Evolutionary conservation across 2,329 filamentous ascomycete genomes (phyloP).

Genomic region (Shiraia bambusicola): DNA sequence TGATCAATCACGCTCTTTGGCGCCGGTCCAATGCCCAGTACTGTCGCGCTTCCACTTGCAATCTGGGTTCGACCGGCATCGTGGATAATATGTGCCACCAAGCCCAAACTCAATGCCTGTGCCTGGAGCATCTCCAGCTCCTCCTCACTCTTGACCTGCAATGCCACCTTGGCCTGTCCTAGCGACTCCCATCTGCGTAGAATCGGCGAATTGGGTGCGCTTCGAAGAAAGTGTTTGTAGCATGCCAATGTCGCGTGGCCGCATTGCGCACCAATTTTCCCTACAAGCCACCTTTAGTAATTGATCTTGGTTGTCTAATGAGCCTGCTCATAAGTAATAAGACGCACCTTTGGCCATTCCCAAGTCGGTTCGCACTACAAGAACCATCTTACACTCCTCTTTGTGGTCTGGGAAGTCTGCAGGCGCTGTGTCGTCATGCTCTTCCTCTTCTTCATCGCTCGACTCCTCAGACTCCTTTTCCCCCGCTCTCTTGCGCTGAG

Average conservation of each 20-base stretch:
- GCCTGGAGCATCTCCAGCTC: slow-evolving; percentile 74
- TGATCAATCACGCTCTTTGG: slow-evolving; percentile 84
- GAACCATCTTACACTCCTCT: slow-evolving; percentile 91
- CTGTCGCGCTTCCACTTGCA: slow-evolving; percentile 86
- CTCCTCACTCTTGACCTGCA: slow-evolving; percentile 85
- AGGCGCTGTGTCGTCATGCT: slow-evolving; percentile 34
- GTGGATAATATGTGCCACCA: slow-evolving; percentile 86
- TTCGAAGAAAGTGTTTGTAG: slow-evolving; percentile 77
- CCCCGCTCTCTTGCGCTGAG: slow-evolving; percentile 13
- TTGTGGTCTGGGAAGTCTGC: slow-evolving; percentile 51
- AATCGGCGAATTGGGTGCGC: slow-evolving; percentile 59
- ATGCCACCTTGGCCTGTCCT: slow-evolving; percentile 90
- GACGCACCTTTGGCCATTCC: slow-evolving; percentile 90
- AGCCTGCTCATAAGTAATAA: neutral
- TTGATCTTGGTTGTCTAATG: neutral
- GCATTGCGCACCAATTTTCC: slow-evolving; percentile 95
- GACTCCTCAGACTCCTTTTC: slow-evolving; percentile 28
- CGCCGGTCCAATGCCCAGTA: slow-evolving; percentile 72
- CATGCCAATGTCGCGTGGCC: slow-evolving; percentile 95
- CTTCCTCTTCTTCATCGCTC: slow-evolving; percentile 31
- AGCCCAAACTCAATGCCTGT: slow-evolving; percentile 76
- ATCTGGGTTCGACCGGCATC: slow-evolving; percentile 98
- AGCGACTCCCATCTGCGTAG: slow-evolving; percentile 81
- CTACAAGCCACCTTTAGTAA: slow-evolving; percentile 49
- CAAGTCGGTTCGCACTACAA: slow-evolving; percentile 89